Evolutionary conservation across 306 rosid species (phyloP).

Genomic region (Bauhinia variegata): DNA sequence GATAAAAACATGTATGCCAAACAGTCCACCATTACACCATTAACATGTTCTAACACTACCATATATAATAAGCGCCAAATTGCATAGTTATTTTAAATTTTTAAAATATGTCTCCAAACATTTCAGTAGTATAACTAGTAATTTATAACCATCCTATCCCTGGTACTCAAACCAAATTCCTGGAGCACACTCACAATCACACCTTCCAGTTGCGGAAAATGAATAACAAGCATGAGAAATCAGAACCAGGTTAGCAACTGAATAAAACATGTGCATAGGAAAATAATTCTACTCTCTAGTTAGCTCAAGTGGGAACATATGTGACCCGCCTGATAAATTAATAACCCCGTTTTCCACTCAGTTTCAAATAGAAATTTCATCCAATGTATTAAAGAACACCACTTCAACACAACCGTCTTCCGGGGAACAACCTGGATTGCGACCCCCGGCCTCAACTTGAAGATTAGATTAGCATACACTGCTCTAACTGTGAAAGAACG

Average conservation of each 20-base stretch:
- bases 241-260: too few species aligned
- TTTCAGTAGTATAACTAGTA: conserved; percentile 11
- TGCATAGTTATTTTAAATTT: background rate
- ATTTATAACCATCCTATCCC: conserved; percentile 14
- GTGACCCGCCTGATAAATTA: background rate
- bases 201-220: conserved; percentile 21
- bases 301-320: background rate
- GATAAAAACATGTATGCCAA: conserved; percentile 1
- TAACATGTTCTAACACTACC: background rate
- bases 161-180: background rate
- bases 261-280: too few species aligned
- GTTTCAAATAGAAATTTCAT: background rate
- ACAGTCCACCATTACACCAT: background rate
- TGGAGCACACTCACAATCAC: conserved; percentile 3
- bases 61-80: conserved; percentile 22
- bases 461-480: background rate
- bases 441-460: background rate
- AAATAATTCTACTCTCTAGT: too few species aligned
- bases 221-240: background rate
- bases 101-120: background rate
- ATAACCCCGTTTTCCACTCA: background rate
- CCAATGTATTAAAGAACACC: background rate
- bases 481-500: background rate
- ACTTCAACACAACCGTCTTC: background rate
- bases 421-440: background rate